A percentile compares a stretch with the other conserved stretches of the same genome.
Conservation (phyloP, 148 eudicot species). For the Simmondsia chinensis region DNA sequence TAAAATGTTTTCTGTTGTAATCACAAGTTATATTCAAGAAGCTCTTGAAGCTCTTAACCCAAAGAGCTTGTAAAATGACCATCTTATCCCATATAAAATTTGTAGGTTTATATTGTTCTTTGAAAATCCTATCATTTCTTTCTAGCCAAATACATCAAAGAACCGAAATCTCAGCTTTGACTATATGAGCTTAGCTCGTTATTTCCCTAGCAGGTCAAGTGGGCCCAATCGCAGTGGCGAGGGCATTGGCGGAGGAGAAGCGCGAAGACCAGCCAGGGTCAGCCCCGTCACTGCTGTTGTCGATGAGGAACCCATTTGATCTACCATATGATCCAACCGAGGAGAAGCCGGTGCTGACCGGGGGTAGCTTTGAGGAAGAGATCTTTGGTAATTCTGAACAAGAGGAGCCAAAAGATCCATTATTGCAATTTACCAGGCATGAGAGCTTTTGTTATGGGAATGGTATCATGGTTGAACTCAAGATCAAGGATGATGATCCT, state of each 20-base stretch:
- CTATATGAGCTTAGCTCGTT: conserved; percentile 9
- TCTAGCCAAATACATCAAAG: no score
- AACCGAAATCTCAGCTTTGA: no score
- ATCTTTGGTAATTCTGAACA: conserved; percentile 22
- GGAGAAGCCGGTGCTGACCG: conserved; percentile 66
- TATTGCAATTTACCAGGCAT: conserved; percentile 25
- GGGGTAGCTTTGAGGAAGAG: conserved; percentile 55
- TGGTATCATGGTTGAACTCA: conserved; percentile 11
- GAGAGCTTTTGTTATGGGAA: conserved; percentile 43
- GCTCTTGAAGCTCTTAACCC: no score
- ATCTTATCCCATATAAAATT: no score
- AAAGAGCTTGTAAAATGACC: no score
- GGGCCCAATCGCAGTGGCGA: conserved; percentile 23
- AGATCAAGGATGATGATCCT: conserved; percentile 23
- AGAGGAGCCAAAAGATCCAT: no score
- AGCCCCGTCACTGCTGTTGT: conserved; percentile 55
- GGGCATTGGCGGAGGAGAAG: neutral
- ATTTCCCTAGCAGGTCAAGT: no score
- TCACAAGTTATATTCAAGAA: no score
- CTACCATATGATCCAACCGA: conserved; percentile 77
- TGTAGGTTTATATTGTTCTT: no score
- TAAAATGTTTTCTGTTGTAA: no score
- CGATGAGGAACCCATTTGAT: conserved; percentile 61
- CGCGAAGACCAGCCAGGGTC: conserved; percentile 48
- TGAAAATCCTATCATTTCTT: no score